Evolutionary conservation across 2,329 filamentous ascomycete species (phyloP).

Genomic region (Exophiala viscosa): DNA sequence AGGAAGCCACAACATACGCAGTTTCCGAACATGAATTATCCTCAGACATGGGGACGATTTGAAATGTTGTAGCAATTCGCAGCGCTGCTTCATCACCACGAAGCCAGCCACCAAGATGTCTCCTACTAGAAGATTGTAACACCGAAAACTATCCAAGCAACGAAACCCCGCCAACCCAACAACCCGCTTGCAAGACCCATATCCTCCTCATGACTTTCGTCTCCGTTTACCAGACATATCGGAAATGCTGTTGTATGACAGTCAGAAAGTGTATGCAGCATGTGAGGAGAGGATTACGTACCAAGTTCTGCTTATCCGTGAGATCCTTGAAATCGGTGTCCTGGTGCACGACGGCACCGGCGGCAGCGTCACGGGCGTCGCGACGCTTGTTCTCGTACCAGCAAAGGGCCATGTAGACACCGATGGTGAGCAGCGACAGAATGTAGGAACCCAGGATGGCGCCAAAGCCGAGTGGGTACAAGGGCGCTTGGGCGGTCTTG

Average conservation of each 20-base stretch:
- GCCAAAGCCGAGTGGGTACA: slow-evolving; percentile 9
- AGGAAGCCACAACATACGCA: too few relatives aligned
- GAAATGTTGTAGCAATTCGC: too few relatives aligned
- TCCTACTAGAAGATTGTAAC: too few relatives aligned
- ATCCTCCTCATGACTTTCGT: too few relatives aligned
- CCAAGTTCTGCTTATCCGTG: slow-evolving; percentile 36
- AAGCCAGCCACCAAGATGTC: too few relatives aligned
- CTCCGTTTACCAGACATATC: slow-evolving; percentile 13
- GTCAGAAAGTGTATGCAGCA: background rate
- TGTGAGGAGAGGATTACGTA: background rate
- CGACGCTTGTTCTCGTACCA: slow-evolving; percentile 34
- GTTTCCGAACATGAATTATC: too few relatives aligned
- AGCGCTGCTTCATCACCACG: too few relatives aligned
- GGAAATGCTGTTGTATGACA: slow-evolving; percentile 6
- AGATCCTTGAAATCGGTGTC: slow-evolving; percentile 37
- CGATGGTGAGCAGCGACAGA: slow-evolving; percentile 32
- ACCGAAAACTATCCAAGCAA: too few relatives aligned
- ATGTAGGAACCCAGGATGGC: slow-evolving; percentile 24
- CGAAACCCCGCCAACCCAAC: too few relatives aligned
- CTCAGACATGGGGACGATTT: too few relatives aligned
- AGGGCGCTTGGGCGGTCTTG: slow-evolving; percentile 2
- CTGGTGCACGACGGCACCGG: slow-evolving; percentile 15
- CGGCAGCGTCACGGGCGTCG: slow-evolving; percentile 22
- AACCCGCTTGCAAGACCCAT: too few relatives aligned
- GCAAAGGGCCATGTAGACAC: slow-evolving; percentile 32